Percentiles rank a stretch among this genome's conserved stretches.
These are phyloP conservation scores for Debaryomyces udenii DNA, from an alignment of 1,139 yeast species.

Conservation along the genomic window DNA sequence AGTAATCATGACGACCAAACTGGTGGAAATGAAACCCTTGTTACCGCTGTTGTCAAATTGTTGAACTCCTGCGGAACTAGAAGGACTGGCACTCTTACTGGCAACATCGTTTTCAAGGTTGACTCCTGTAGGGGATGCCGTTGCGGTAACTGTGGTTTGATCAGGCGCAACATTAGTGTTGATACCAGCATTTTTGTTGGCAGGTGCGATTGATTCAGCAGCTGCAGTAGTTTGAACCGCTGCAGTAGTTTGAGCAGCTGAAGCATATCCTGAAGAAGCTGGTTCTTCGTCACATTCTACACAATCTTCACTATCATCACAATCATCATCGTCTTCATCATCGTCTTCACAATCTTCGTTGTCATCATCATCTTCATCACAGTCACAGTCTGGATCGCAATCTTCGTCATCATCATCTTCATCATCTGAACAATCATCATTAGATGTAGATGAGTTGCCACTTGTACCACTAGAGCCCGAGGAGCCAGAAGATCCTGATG, in stretches of 20 bases:
- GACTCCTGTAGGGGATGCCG: slow-evolving; percentile 11
- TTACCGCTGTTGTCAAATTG: slow-evolving; percentile 8
- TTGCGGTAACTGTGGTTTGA: slow-evolving; percentile 13
- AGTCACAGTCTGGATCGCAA: slow-evolving; percentile 11
- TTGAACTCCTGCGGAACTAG: slow-evolving; percentile 7
- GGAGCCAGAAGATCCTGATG: slow-evolving; percentile 11
- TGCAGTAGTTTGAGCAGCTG: slow-evolving; percentile 6
- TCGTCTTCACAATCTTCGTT: slow-evolving; percentile 10
- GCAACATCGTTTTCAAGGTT: slow-evolving; percentile 6
- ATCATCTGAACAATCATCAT: slow-evolving; percentile 11
- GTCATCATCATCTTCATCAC: slow-evolving; percentile 15
- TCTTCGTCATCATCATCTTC: slow-evolving; percentile 12
- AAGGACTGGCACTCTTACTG: slow-evolving; percentile 6
- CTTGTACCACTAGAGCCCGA: slow-evolving; percentile 11
- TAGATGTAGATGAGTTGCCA: slow-evolving; percentile 11
- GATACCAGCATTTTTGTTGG: slow-evolving; percentile 2
- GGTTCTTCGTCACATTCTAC: slow-evolving; percentile 10
- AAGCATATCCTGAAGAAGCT: neutral
- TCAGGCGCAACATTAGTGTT: slow-evolving; percentile 4
- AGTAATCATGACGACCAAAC: slow-evolving; percentile 7
- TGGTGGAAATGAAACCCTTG: slow-evolving; percentile 6
- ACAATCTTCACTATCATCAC: slow-evolving; percentile 8
- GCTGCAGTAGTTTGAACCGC: slow-evolving; percentile 4
- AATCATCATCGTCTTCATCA: slow-evolving; percentile 11
- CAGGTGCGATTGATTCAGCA: slow-evolving; percentile 5